Base-by-base conservation (phyloP, 768 basidiomycete genomes). In the Amanita rubescens region DNA sequence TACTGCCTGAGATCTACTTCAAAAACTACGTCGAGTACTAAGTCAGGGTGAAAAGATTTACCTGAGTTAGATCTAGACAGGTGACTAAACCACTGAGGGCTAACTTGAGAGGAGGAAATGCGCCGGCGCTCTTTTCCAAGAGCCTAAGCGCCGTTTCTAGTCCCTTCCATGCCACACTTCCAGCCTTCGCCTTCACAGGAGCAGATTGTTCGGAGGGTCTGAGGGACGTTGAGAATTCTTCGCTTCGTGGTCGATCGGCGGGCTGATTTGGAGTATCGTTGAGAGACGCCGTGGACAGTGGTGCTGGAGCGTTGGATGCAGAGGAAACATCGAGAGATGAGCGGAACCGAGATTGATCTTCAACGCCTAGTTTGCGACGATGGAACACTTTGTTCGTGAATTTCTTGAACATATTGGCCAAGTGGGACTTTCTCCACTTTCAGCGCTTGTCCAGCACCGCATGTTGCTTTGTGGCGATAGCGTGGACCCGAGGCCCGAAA, bases 51-150 rank as follows among this genome's bases (percentile, higher is more conserved):
- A 45, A 41, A 55, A 30, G 27, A 39, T 47, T 27, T 54, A 54
- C 53, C 39, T 54, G 44, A 37, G 53, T 20, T 39, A 54, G 46
- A 38, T 54, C 44, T 34, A 54, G 45, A 49, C 53, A 54, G 34
- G 53, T 45, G 14, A 54, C 46, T 47, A 54, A 54, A 8, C 53
- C 53, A 17, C 45, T 32, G 32, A 54, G 46, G 48, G 44, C 53
- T 38, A 42, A 54, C 34, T 49, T 54, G 34, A 54, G 53, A 46
- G 35, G 37, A 37, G 35, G 35, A 37, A 37, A 37, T 5, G 35
- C 35, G 11, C 4, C 35, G 35, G 35, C 35, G 35, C 35, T 37
- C 43, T 43, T 20, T 47, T 53, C 52, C 32, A 53, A 37, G 47
- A 53, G 52, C 39, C 44, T 42, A 17, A 53, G 53, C 8, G 44